Evolutionary conservation across 2,329 filamentous ascomycete genomes (phyloP), one percentile per base, ranked within the genome.

Genomic region (Colletotrichum musicola): DNA sequence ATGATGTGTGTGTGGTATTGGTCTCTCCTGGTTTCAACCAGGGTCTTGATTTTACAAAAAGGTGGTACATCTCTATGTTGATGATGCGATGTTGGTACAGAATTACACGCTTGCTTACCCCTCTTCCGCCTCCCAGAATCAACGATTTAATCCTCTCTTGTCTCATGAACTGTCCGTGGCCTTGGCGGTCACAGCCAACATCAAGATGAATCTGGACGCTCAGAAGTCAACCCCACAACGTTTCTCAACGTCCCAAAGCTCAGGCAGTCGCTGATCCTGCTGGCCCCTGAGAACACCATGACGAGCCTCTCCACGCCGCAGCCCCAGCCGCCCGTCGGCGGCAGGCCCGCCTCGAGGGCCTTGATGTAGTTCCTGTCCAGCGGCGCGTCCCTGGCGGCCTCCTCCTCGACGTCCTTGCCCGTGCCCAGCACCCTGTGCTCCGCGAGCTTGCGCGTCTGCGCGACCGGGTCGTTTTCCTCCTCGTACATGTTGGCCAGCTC

Each of bases 401-500:
- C 79, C 6, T 72, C 68, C 42, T 76, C 71, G 6, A 81, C 60
- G 10, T 63, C 75, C 71, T 47, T 77, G 72, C 81, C 57, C 22
- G 62, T 81, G 50, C 79, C 76, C 20, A 80, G 75, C 27, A 74
- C 77, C 30, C 81, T 78, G 73, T 89, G 86, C 10, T 81, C 86
- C 54, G 89, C 80, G 72, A 99, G 94, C 80, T 99, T 99, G 63
- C 88, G 85, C 53, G 93, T 87, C 81, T 99, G 96, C 74, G 92
- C 92, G 62, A 92, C 90, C 0, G 96, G 96, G 59, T 93, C 93
- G 79, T 99, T 99, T 78, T 99, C 96, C 81, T 99, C 96, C 79
- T 99, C 96, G 79, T 99, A 99, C 83, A 95, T 97, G 80, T 99
- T 99, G 69, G 95, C 93, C 38, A 97, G 86, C 77, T 99, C 96